Evolutionary conservation across 257 asterid genomes (phyloP).

Genomic region (Henckelia pumila): DNA sequence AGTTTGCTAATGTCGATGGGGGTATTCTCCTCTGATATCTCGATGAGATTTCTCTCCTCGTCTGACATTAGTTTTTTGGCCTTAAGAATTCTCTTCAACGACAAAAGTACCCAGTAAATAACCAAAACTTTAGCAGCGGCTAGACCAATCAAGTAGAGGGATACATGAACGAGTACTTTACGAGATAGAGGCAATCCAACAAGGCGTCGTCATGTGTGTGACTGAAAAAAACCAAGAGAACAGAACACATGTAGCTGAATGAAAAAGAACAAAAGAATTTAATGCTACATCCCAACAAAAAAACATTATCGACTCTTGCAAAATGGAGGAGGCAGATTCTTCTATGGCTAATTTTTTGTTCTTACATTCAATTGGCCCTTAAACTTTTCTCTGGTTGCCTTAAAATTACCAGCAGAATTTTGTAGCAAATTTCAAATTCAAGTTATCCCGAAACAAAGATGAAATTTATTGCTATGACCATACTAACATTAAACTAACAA

Average conservation of each 20-base stretch:
- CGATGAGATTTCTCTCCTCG: slow-evolving; percentile 69
- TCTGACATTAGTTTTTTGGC: slow-evolving; percentile 37
- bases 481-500: neutral
- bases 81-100: neutral
- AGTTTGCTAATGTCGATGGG: slow-evolving; percentile 63
- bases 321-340: neutral
- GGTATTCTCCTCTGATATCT: slow-evolving; percentile 63
- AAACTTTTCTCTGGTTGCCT: neutral
- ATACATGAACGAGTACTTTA: neutral
- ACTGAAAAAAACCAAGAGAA: slow-evolving; percentile 7
- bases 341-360: neutral
- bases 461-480: too few species aligned
- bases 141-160: neutral
- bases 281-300: neutral
- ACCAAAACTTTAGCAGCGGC: neutral
- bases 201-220: neutral
- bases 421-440: neutral
- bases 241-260: neutral
- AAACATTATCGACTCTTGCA: slow-evolving; percentile 6
- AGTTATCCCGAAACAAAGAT: too few species aligned
- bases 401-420: neutral
- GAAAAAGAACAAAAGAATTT: neutral
- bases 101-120: neutral
- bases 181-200: neutral
- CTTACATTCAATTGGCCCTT: neutral